Evolutionary conservation across 2,329 filamentous ascomycete species (phyloP), one percentile per base, ranked within the genome.

Genomic region (Elsinoe ampelina): DNA sequence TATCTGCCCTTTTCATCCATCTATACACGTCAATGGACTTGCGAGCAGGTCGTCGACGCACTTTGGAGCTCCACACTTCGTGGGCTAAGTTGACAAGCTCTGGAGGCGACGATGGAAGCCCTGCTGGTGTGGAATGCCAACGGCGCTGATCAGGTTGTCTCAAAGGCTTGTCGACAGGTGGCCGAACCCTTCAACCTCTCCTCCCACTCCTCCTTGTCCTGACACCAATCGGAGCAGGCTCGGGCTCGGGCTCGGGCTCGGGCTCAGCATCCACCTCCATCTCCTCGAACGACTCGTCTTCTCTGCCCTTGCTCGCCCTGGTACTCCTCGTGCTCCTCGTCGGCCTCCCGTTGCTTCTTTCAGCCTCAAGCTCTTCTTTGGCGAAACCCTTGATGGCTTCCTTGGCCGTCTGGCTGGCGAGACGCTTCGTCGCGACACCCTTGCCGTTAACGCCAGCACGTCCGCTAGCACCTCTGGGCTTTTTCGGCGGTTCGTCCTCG

Each of bases 281-380:
- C 26, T 50, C 45, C 19, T 50, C 45, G 12, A 12, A 30, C 2
- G 26, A 12, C 20, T 50, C 26, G 12, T 34, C 41, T 11, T 26
- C 22, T 56, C 67, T 22, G 36, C 36, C 60, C 54, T 15, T 54
- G 55, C 34, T 65, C 71, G 57, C 72, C 72, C 63, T 76, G 79
- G 51, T 71, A 70, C 58, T 64, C 12, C 45, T 22, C 30, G 32
- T 50, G 11, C 45, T 63, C 59, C 70, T 72, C 57, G 73, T 71
- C 58, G 66, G 68, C 22, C 77, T 76, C 30, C 77, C 76, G 57
- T 80, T 13, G 15, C 32, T 17, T 17, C 30, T 41, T 32, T 38
- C 34, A 13, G 22, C 76, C 59, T 85, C 81, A 3, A 36, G 26
- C 30, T 50, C 45, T n/a, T 50, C 45, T 19, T 50, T 36, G 7